phyloP scores from a whole-genome alignment of 208 protist genomes.

The Novymonas esmeraldas region DNA sequence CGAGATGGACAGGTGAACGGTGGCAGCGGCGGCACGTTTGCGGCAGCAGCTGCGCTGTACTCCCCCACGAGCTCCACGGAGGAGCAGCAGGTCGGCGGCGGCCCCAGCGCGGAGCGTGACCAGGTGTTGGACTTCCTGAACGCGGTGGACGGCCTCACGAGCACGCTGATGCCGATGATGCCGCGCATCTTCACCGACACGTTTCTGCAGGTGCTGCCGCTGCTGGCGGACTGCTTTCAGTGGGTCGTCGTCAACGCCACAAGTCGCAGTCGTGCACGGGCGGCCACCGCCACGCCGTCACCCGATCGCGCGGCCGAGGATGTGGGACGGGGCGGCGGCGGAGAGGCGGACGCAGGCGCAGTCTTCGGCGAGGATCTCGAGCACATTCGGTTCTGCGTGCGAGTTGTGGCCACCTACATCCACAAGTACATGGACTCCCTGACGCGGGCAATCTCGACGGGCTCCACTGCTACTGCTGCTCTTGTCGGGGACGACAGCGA shows the following conservation, averaged over 20 bases:
- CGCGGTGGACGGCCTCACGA: slow-evolving; percentile 68
- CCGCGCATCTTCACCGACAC: slow-evolving; percentile 65
- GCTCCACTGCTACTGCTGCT: too few relatives aligned
- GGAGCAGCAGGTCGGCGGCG: not conserved
- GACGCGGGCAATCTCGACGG: slow-evolving; percentile 14
- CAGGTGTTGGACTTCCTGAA: slow-evolving; percentile 78
- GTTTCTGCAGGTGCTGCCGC: slow-evolving; percentile 74
- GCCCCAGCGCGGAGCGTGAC: slow-evolving; percentile 13
- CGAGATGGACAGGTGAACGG: too few relatives aligned
- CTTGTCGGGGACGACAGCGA: too few relatives aligned
- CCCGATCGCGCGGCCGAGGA: not conserved
- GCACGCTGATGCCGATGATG: slow-evolving; percentile 73
- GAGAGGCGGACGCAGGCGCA: slow-evolving; percentile 12
- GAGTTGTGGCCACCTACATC: slow-evolving; percentile 81
- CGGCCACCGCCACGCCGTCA: not conserved
- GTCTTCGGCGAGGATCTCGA: slow-evolving; percentile 85
- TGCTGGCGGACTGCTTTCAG: slow-evolving; percentile 68
- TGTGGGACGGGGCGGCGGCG: not conserved
- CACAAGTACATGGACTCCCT: slow-evolving; percentile 77
- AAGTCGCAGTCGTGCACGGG: slow-evolving; percentile 12
- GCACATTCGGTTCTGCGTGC: slow-evolving; percentile 83
- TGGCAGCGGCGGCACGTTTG: not conserved
- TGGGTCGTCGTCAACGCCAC: slow-evolving; percentile 74
- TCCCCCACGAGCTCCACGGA: slow-evolving; percentile 3
- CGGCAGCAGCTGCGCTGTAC: slow-evolving; percentile 19